Base-by-base conservation (phyloP, 768 basidiomycete species). In the Piloderma croceum region DNA sequence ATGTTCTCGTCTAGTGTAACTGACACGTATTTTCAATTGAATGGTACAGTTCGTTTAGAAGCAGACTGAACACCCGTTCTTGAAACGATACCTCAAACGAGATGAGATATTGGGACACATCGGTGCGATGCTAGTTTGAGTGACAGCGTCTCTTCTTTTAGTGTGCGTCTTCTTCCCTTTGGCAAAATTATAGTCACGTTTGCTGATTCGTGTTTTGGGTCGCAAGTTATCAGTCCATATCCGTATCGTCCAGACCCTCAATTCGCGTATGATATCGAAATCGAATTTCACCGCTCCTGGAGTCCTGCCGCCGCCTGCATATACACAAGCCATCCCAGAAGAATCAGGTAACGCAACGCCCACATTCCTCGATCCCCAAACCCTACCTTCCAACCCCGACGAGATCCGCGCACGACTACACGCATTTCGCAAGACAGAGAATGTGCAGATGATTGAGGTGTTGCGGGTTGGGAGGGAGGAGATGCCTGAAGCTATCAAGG, bases 401-500 rank as follows among this genome's bases (percentile, higher is more conserved):
- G 52, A 50, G 51, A 48, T 52, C 32, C 51, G 53, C 39, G 35
- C 31, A 31, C 45, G 45, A 42, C 37, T 63, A 24, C 41, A 52
- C 34, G 19, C 51, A 10, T 33, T 64, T 17, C 61, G 62, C 20
- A 42, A 56, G 17, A 44, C 57, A 24, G 74, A 79, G 56, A 85
- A 88, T 51, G 73, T 65, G 7, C 73, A 77, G 48, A 77, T 87
- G 70, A 60, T 85, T 23, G 63, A 69, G 15, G 70, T 80, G 1
- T 63, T 87, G 29, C 76, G 83, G 47, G 73, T 82, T 32, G 69
- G 69, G 24, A 64, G 77, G 34, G 74, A 76, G 33, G 82, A 86
- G 56, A 81, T 86, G 73, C 80, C 81, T 1, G 87, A 90, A 57
- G 84, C 84, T 10, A 78, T 88, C 57, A 86, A 85, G 63, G 79